Conservation (phyloP, 2,329 filamentous ascomycete species). For the Geosmithia flava region DNA sequence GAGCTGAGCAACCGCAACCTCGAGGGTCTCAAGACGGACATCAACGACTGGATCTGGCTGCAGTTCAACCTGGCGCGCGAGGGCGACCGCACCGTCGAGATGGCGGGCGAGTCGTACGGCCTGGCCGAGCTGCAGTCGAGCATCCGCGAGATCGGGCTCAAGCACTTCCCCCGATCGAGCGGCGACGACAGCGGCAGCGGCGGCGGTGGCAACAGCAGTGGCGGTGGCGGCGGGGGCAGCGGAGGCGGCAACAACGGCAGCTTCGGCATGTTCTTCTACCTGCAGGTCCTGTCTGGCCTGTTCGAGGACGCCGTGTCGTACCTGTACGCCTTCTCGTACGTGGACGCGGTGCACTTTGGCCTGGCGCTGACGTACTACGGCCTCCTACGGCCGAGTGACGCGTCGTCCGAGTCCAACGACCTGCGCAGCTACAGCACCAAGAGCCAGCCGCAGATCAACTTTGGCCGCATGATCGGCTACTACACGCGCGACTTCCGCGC, state of each 20-base stretch:
- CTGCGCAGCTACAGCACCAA: slow-evolving; percentile 54
- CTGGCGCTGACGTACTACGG: slow-evolving; percentile 84
- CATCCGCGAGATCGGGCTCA: slow-evolving; percentile 77
- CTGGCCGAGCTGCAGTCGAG: slow-evolving; percentile 61
- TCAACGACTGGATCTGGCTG: slow-evolving; percentile 62
- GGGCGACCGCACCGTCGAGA: slow-evolving; percentile 48
- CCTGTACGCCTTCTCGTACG: slow-evolving; percentile 81
- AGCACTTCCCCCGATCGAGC: slow-evolving; percentile 75
- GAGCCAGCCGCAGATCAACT: slow-evolving; percentile 75
- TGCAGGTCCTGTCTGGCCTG: slow-evolving; percentile 81
- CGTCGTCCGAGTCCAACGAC: slow-evolving; percentile 61
- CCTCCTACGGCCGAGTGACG: slow-evolving; percentile 75
- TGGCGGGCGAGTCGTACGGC: slow-evolving; percentile 54
- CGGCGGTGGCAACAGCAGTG: background rate
- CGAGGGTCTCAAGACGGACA: slow-evolving; percentile 49
- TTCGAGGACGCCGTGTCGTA: slow-evolving; percentile 91
- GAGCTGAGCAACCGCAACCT: slow-evolving; percentile 53
- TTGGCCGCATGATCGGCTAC: slow-evolving; percentile 83
- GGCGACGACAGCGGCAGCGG: slow-evolving; percentile 37
- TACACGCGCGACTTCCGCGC: slow-evolving; percentile 95
- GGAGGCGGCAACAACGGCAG: slow-evolving; percentile 47
- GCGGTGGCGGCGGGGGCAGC: no score
- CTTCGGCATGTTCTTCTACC: slow-evolving; percentile 85
- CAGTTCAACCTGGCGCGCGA: slow-evolving; percentile 59
- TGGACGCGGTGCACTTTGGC: slow-evolving; percentile 90